Base-by-base conservation (phyloP, 306 rosid species). In the Crotalaria pallida region DNA sequence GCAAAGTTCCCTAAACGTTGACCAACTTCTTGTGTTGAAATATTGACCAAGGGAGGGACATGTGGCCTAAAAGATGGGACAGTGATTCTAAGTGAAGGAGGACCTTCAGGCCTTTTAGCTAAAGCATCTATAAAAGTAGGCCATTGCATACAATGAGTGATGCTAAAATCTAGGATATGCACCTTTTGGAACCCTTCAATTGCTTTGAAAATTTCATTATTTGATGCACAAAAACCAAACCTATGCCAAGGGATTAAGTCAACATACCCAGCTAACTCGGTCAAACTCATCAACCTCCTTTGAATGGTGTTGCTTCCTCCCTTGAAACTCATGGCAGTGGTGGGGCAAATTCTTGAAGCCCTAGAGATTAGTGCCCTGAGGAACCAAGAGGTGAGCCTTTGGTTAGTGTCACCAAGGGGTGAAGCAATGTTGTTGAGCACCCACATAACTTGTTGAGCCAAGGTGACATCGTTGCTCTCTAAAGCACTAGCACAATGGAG, bases 401-500 rank as follows among this genome's bases (percentile, higher is more conserved):
- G 97, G 74, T 94, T 94, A 1, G 96, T 89, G 85, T 94, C 97
- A 7, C 98, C 98, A 11, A 76, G 61, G 0, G 92, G 86, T 3
- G 95, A 90, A 26, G 97, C 97, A 11, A 91, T 95, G 64, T 94
- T 94, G 61, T 94, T 94, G 72, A 94, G 92, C 40, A 94, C 98
- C 98, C 98, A 94, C 98, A 94, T 90, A 17, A 94, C 95, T 58
- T 94, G 98, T 59, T 94, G 98, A 40, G 98, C 96, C 51, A 94
- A 71, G 62, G 98, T 94, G 21, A 87, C 87, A 57, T 90, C 97
- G 23, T 88, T 87, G 75, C 81, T 86, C 81, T 94, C 99, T n/a
- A 94, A 79, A 58, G 97, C 97, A 48, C 89, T 83, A 0, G 92
- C 96, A 19, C 99, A 94, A 69, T 94, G 99, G 23, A 88, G 82